Percentiles rank a stretch among this genome's conserved stretches.
Conservation (phyloP, 805 yeast genomes). For the Ogataea chonburiensis region DNA sequence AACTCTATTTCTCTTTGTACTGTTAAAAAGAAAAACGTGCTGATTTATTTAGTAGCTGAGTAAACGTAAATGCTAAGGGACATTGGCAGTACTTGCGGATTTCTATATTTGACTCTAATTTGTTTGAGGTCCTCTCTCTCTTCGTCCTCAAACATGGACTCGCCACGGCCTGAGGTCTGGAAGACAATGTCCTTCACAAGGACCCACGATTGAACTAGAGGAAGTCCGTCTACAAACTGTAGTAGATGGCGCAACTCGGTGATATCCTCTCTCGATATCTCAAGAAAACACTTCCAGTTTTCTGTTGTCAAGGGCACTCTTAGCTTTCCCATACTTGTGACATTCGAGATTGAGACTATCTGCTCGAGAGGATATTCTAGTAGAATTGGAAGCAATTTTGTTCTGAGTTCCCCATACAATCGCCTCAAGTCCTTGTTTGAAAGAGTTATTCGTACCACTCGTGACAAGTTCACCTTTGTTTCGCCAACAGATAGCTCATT, state of each 20-base stretch:
- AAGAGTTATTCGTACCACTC: slow-evolving; percentile 23
- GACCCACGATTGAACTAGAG: slow-evolving; percentile 18
- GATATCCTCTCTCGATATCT: slow-evolving; percentile 24
- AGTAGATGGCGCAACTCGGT: slow-evolving; percentile 14
- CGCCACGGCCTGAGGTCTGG: slow-evolving; percentile 3
- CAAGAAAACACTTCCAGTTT: slow-evolving; percentile 27
- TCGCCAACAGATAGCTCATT: slow-evolving; percentile 13
- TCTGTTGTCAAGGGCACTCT: slow-evolving; percentile 25
- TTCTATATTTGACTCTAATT: slow-evolving; percentile 20
- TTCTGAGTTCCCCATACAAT: slow-evolving; percentile 21
- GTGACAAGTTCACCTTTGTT: slow-evolving; percentile 19
- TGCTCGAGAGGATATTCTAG: slow-evolving; percentile 25
- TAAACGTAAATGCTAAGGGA: slow-evolving; percentile 27
- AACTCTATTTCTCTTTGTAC: slow-evolving; percentile 16
- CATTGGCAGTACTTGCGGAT: slow-evolving; percentile 20
- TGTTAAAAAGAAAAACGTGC: slow-evolving; percentile 12
- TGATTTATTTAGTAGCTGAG: slow-evolving; percentile 13
- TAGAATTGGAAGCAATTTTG: slow-evolving; percentile 20
- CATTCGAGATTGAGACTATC: slow-evolving; percentile 14
- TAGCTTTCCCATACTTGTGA: slow-evolving; percentile 10
- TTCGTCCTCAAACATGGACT: not conserved
- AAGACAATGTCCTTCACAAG: slow-evolving; percentile 20
- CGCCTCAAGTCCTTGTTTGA: slow-evolving; percentile 27
- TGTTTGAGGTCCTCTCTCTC: slow-evolving; percentile 17
- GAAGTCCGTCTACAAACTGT: slow-evolving; percentile 2